A percentile compares a stretch with the other conserved stretches of the same genome.
These are phyloP conservation scores for Penicillium longicatenatum DNA, from an alignment of 495 filamentous ascomycete species.

Conservation along the genomic window DNA sequence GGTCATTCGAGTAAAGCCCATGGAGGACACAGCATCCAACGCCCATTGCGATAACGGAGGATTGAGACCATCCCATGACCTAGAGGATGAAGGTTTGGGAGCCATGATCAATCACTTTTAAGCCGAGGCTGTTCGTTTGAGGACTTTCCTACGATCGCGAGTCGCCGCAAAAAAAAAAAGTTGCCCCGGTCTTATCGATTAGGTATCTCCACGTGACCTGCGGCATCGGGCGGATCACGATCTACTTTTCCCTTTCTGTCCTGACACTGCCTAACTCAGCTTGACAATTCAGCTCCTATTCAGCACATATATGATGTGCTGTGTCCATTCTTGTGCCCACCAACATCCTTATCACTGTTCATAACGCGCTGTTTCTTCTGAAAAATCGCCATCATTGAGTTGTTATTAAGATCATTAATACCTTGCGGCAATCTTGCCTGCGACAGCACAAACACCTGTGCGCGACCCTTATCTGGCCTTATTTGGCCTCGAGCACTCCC, in stretches of 20 bases:
- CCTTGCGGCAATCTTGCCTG: conserved; percentile 29
- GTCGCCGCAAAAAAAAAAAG: conserved; percentile 22
- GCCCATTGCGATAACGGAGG: conserved; percentile 88
- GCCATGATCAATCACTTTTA: conserved; percentile 27
- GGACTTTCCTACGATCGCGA: conserved; percentile 4
- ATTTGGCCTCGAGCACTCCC: conserved; percentile 47
- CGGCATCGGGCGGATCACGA: conserved; percentile 29
- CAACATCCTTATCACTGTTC: neutral
- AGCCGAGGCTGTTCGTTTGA: neutral
- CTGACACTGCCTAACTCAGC: conserved; percentile 25
- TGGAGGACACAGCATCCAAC: conserved; percentile 76
- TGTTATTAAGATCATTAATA: conserved; percentile 19
- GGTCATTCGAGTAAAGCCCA: conserved; percentile 87
- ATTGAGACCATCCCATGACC: conserved; percentile 79
- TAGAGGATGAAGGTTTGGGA: conserved; percentile 42
- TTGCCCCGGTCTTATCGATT: conserved; percentile 32
- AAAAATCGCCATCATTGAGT: conserved; percentile 31
- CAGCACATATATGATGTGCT: conserved; percentile 14
- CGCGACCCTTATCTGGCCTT: conserved; percentile 53
- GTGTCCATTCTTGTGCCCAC: neutral
- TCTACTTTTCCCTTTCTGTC: conserved; percentile 23
- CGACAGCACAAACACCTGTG: conserved; percentile 23
- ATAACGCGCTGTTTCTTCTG: conserved; percentile 8
- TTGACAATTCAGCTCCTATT: conserved; percentile 10
- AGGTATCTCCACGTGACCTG: conserved; percentile 28